Base-by-base conservation (phyloP, 2,329 filamentous ascomycete genomes). In the Fusarium tjaetaba region DNA sequence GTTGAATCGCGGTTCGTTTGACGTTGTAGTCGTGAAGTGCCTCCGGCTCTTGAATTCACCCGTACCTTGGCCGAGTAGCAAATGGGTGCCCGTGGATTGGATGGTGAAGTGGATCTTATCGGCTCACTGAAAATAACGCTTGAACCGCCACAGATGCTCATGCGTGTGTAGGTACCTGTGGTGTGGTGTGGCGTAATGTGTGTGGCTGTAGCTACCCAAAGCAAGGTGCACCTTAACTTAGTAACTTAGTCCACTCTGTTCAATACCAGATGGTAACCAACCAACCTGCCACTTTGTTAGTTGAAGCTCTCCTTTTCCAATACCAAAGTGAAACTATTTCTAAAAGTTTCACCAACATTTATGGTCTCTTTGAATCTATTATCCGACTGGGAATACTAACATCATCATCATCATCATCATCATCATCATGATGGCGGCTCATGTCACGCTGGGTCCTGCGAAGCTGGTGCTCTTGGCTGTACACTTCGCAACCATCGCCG, bases 381-480 rank as follows among this genome's bases (percentile, higher is more conserved):
- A 39, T 41, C 24, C 24, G 34, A 39, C 34, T 28, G 34, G 24
- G 20, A 55, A 41, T 22, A 22, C 51, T 26, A 43, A 26, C 48
- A 18, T 24, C 30, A 18, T 34, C 28, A 32, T 24, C 38, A 18
- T 26, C 36, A 41, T 26, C 46, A 15, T n/a, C 46, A 18, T 32
- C 34, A 36, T 38, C 28, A 22, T 65, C 68, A 66, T 28, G 39
- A 81, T 81, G 79, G 73, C 68, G 39, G 63, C 65, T 60, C 79
- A 56, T 30, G 49, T 63, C 16, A 55, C 83, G 49, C 85, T 94
- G 63, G 91, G 91, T 16, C 85, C 90, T 56, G 87, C 92, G 64
- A 93, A 94, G 80, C 89, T 91, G 73, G 84, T 94, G 65, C 88
- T 96, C 65, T 88, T 96, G 56, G 92, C 94, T 49, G 91, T 91